Percentiles rank a stretch among this genome's conserved stretches.
These are phyloP conservation scores for Pseudonitzschia multistriata DNA, from an alignment of 108 stramenopile genomes.

Conservation along the genomic window DNA sequence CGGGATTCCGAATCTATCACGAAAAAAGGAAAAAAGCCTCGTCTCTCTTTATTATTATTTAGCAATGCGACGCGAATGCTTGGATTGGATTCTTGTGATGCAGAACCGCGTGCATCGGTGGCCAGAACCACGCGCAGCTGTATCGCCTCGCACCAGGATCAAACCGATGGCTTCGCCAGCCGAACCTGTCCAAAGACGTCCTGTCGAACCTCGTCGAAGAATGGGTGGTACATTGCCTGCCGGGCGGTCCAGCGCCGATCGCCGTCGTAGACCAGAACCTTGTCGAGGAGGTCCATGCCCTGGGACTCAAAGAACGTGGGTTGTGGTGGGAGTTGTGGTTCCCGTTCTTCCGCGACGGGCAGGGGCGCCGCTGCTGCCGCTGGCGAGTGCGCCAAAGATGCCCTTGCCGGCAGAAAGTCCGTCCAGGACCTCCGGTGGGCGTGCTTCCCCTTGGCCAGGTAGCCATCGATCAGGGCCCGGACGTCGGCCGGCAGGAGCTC, in stretches of 20 bases:
- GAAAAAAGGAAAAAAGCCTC: too few relatives aligned
- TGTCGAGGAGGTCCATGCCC: conserved; percentile 73
- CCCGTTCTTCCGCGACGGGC: neutral
- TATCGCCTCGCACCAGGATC: too few relatives aligned
- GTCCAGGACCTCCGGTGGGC: neutral
- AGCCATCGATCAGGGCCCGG: conserved; percentile 34
- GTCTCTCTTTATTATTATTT: too few relatives aligned
- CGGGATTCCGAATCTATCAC: too few relatives aligned
- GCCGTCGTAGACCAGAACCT: conserved; percentile 81
- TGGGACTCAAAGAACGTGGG: conserved; percentile 20
- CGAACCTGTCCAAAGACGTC: conserved; percentile 4
- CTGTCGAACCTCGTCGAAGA: conserved; percentile 76
- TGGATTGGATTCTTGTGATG: too few relatives aligned
- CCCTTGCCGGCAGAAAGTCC: neutral
- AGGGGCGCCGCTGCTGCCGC: neutral
- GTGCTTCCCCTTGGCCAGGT: conserved; percentile 12
- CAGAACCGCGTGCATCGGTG: too few relatives aligned
- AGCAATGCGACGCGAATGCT: too few relatives aligned
- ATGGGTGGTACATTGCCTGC: conserved; percentile 80
- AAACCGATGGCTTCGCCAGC: neutral
- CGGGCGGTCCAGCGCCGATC: conserved; percentile 73
- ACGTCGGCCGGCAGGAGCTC: conserved; percentile 52
- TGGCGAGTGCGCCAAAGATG: too few relatives aligned
- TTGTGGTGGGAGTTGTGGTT: neutral
- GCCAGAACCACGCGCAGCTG: too few relatives aligned